Evolutionary conservation across 495 filamentous ascomycete genomes (phyloP).

Genomic region (Extremus antarcticus): DNA sequence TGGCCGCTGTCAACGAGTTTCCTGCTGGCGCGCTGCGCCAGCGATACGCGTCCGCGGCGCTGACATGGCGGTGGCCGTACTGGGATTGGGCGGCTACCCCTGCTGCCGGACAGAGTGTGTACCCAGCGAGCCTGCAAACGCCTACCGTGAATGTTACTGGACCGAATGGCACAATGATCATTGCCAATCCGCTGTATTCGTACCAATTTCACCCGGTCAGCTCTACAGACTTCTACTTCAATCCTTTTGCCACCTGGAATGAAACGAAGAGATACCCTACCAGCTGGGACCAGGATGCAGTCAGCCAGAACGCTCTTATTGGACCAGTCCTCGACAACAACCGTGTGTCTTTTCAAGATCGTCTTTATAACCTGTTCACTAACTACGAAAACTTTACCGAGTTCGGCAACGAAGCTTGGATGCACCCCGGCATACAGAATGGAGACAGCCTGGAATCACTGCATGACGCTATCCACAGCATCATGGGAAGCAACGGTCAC

Average conservation of each 20-base stretch:
- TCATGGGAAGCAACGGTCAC: constrained; percentile 49
- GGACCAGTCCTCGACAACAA: constrained; percentile 39
- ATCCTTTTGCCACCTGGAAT: constrained; percentile 38
- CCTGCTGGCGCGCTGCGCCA: constrained; percentile 33
- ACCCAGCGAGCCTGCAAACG: constrained; percentile 39
- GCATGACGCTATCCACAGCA: constrained; percentile 52
- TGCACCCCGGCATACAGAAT: constrained; percentile 27
- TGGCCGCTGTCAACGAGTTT: constrained; percentile 44
- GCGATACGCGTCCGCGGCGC: constrained; percentile 40
- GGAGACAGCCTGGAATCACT: constrained; percentile 51
- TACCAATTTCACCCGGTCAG: constrained; percentile 51
- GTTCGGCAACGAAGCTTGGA: constrained; percentile 49
- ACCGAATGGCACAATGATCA: constrained; percentile 40
- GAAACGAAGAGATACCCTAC: constrained; percentile 42
- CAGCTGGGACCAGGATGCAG: constrained; percentile 31
- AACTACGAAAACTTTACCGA: constrained; percentile 45
- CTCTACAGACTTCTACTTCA: constrained; percentile 24
- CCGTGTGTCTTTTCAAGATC: constrained; percentile 34
- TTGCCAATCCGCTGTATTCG: constrained; percentile 51
- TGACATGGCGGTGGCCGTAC: constrained; percentile 52
- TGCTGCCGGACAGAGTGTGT: constrained; percentile 34
- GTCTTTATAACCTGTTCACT: constrained; percentile 51
- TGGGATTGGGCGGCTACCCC: constrained; percentile 55
- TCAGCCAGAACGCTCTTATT: constrained; percentile 43
- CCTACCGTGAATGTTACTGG: constrained; percentile 39